These are phyloP conservation scores for Jackrogersella multiformis DNA, from an alignment of 495 filamentous ascomycete genomes.

Conservation along the genomic window DNA sequence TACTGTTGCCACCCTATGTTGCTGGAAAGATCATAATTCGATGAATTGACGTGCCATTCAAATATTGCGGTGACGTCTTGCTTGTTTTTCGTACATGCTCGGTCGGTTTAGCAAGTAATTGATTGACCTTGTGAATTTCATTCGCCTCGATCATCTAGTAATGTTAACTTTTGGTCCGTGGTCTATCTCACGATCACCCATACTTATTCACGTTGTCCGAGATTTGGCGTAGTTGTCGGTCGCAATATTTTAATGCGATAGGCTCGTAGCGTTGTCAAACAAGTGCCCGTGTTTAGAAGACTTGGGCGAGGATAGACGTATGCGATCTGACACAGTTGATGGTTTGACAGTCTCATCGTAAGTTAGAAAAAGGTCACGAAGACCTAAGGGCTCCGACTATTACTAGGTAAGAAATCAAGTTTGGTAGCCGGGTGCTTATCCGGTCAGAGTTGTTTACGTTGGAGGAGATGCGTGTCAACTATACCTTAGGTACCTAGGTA, in stretches of 20 bases:
- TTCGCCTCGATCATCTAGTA: background rate
- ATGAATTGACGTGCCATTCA: slow-evolving; percentile 10
- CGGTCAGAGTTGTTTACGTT: too few relatives aligned
- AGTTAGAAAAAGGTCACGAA: background rate
- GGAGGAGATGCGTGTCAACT: too few relatives aligned
- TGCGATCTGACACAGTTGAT: background rate
- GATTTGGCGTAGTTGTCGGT: too few relatives aligned
- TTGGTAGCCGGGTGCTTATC: too few relatives aligned
- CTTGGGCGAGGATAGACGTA: background rate
- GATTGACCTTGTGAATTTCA: too few relatives aligned
- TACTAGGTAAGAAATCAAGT: background rate
- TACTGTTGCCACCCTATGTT: slow-evolving; percentile 1
- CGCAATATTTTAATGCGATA: too few relatives aligned
- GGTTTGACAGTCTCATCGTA: background rate
- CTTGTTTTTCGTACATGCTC: background rate
- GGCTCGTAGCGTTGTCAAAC: too few relatives aligned
- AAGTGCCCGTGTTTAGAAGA: background rate
- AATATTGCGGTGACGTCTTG: background rate
- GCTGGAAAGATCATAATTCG: slow-evolving; percentile 5
- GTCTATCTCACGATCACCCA: background rate
- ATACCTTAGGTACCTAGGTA: too few relatives aligned
- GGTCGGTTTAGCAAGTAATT: background rate
- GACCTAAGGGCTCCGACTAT: background rate
- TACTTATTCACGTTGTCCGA: background rate
- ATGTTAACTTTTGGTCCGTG: background rate